Conservation (phyloP, 139 green algal genomes). For the Coccomyxa sp. region DNA sequence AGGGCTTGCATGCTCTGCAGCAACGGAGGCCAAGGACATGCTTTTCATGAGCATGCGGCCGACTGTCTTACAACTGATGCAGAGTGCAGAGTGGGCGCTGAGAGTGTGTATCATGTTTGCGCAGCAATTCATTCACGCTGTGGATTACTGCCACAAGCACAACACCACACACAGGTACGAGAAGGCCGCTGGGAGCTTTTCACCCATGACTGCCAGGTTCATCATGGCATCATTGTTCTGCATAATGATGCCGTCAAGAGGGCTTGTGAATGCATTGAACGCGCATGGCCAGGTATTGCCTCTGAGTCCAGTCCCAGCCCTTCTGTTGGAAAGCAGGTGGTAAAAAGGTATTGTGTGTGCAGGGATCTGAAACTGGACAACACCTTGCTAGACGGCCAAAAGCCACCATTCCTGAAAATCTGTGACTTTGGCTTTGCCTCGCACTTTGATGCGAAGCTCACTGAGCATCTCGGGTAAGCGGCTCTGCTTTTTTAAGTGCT, state of each 20-base stretch:
- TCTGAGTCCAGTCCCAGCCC: background rate
- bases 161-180: slow-evolving; percentile 24
- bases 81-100: too few species aligned
- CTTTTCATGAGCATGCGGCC: background rate
- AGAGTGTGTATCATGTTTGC: background rate
- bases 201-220: too few species aligned
- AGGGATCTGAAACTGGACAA: slow-evolving; percentile 80
- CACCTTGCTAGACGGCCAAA: slow-evolving; percentile 13
- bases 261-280: background rate
- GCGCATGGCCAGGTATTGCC: background rate
- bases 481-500: background rate
- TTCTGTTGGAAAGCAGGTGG: background rate
- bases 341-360: background rate
- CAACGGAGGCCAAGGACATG: background rate
- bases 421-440: slow-evolving; percentile 21
- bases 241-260: too few species aligned
- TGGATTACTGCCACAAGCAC: slow-evolving; percentile 34
- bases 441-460: background rate
- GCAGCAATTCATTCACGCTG: slow-evolving; percentile 34
- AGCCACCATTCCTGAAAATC: slow-evolving; percentile 20
- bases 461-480: slow-evolving; percentile 1
- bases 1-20: background rate
- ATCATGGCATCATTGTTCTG: too few species aligned
- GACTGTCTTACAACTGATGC: too few species aligned
- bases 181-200: too few species aligned